Conservation (phyloP, 768 basidiomycete species). For the Cyclocybe cylindracea region DNA sequence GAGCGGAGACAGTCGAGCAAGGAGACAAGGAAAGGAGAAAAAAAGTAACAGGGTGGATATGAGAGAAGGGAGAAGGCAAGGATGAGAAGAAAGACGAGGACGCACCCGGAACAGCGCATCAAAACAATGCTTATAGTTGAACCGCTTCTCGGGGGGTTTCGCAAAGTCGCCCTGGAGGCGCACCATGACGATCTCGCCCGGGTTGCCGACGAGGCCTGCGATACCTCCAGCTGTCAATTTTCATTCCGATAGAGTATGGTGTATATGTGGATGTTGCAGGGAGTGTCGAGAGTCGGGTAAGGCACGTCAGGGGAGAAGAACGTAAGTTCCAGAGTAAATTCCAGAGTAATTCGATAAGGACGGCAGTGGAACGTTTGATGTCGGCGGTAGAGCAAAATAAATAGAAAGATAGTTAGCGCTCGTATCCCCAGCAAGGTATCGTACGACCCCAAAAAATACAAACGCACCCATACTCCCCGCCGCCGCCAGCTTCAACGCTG, state of each 20-base stretch:
- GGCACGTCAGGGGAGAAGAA: background rate
- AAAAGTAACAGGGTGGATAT: background rate
- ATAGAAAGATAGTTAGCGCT: background rate
- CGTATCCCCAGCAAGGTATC: background rate
- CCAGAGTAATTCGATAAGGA: too few species aligned
- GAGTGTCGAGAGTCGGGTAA: background rate
- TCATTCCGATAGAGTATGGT: too few species aligned
- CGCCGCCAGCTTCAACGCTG: slow-evolving; percentile 78
- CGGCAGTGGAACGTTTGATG: too few species aligned
- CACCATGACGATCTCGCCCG: slow-evolving; percentile 85
- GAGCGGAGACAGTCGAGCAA: background rate
- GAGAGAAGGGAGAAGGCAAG: too few species aligned
- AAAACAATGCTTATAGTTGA: slow-evolving; percentile 89
- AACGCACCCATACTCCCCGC: slow-evolving; percentile 86
- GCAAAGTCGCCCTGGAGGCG: slow-evolving; percentile 91
- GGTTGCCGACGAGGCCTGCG: slow-evolving; percentile 88
- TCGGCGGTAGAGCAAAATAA: background rate
- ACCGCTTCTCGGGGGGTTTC: slow-evolving; percentile 83
- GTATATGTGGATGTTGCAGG: too few species aligned
- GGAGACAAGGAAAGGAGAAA: background rate
- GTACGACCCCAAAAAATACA: background rate
- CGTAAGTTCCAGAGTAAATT: too few species aligned
- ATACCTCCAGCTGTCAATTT: slow-evolving; percentile 68
- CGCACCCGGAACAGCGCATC: slow-evolving; percentile 85
- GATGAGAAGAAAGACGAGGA: slow-evolving; percentile 11